phyloP scores from a whole-genome alignment of 2,329 filamentous ascomycete genomes.

The Endothia cerciana region DNA sequence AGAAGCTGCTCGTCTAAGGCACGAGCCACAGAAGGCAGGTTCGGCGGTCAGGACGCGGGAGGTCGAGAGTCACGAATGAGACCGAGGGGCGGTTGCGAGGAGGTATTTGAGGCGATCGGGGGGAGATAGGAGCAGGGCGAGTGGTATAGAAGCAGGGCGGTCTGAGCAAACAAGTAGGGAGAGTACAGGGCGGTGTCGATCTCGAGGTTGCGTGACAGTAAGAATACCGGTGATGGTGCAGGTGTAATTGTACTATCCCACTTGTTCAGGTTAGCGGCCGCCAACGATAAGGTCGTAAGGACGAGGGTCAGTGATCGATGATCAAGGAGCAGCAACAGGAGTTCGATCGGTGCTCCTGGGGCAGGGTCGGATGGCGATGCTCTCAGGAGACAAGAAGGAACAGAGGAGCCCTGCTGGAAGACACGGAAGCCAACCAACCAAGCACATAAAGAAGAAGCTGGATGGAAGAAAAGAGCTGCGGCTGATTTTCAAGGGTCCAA shows the following conservation, averaged over 20 bases:
- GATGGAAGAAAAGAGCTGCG: not conserved
- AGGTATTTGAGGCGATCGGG: conserved; percentile 1
- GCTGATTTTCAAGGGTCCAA: conserved; percentile 11
- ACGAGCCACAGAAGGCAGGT: not conserved
- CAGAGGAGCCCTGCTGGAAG: conserved; percentile 4
- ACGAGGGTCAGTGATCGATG: not conserved
- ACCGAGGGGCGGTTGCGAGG: not conserved
- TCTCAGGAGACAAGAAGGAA: conserved; percentile 5
- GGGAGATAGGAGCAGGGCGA: conserved; percentile 1
- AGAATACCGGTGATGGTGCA: conserved; percentile 12
- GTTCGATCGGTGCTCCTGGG: not conserved
- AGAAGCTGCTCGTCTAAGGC: not conserved
- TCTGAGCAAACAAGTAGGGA: not conserved
- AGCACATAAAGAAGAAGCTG: not conserved
- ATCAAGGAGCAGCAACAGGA: not conserved
- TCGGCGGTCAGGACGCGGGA: not conserved
- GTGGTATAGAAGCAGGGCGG: not conserved
- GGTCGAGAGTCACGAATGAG: not conserved
- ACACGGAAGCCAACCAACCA: not conserved
- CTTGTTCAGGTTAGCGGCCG: conserved; percentile 27
- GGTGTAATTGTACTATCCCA: conserved; percentile 13
- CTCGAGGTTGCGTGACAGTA: conserved; percentile 18
- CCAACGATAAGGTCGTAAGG: conserved; percentile 6
- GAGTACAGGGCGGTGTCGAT: conserved; percentile 16
- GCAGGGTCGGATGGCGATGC: not conserved